phyloP scores from a whole-genome alignment of 441 rosid genomes.

The Populus hybrid region DNA sequence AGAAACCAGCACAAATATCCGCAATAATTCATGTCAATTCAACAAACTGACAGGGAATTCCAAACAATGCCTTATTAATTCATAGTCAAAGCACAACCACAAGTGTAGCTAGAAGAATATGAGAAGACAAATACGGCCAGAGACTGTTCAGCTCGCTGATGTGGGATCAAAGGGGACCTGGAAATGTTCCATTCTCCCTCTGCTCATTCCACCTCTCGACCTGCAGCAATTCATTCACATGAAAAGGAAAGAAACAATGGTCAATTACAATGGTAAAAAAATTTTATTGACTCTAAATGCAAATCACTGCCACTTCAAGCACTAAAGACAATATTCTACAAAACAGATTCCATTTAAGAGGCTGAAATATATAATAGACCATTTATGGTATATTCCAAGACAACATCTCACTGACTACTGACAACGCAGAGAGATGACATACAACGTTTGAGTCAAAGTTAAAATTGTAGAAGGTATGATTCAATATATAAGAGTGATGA shows the following conservation, averaged over 20 bases:
- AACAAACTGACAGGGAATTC: background rate
- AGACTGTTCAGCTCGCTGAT: background rate
- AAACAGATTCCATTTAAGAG: background rate
- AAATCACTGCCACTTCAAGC: background rate
- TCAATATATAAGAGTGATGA: background rate
- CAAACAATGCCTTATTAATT: slow-evolving; percentile 2
- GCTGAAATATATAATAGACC: background rate
- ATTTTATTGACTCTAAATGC: background rate
- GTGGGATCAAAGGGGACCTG: slow-evolving; percentile 60
- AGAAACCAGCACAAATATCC: background rate
- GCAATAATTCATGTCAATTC: background rate
- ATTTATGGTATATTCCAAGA: too few relatives aligned
- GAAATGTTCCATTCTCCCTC: slow-evolving; percentile 86
- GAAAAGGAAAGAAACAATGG: background rate
- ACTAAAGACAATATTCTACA: background rate
- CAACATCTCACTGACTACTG: background rate
- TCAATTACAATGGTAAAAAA: background rate
- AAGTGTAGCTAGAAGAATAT: background rate
- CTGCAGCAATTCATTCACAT: slow-evolving; percentile 26
- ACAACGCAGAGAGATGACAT: background rate
- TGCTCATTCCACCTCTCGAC: slow-evolving; percentile 91
- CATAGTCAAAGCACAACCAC: background rate
- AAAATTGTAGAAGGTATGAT: background rate
- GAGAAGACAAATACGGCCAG: background rate
- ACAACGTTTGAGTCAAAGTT: background rate